Evolutionary conservation across 139 green algal genomes (phyloP).

Genomic region (Penium margaritaceum): DNA sequence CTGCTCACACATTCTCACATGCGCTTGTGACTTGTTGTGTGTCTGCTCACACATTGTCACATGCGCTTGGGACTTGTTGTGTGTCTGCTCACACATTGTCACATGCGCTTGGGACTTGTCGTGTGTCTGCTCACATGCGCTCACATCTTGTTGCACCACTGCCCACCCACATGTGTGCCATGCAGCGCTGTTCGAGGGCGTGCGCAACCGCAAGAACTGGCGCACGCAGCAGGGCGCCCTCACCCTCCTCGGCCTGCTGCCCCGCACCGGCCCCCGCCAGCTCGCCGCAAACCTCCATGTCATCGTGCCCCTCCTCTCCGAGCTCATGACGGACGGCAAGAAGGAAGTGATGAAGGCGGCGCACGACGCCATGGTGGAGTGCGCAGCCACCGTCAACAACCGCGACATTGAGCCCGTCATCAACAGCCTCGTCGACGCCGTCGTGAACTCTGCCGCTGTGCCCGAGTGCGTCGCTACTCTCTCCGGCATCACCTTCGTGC

Average conservation of each 20-base stretch:
- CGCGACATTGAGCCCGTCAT: conserved; percentile 47
- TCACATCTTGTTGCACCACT: no score
- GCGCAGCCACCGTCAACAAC: conserved; percentile 43
- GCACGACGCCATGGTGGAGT: conserved; percentile 6
- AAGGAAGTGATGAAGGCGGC: conserved; percentile 39
- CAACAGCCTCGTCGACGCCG: conserved; percentile 31
- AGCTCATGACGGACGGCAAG: conserved; percentile 29
- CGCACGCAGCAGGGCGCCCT: conserved; percentile 23
- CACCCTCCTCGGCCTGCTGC: conserved; percentile 12
- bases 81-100: no score
- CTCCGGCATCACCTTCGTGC: conserved; percentile 49
- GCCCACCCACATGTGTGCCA: no score
- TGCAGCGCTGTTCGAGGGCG: conserved; percentile 30
- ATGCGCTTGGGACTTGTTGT: no score
- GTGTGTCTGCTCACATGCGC: no score
- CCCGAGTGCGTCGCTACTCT: conserved; percentile 49
- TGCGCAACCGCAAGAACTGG: conserved; percentile 27
- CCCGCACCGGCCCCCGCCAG: conserved; percentile 19
- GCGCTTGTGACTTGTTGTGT: no score
- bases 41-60: no score
- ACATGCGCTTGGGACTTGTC: no score
- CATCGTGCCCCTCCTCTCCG: conserved; percentile 21
- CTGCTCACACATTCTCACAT: no score
- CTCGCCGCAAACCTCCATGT: conserved; percentile 13
- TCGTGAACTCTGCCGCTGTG: conserved; percentile 30